Evolutionary conservation across 2,329 filamentous ascomycete genomes (phyloP), one percentile per base, ranked within the genome.

Genomic region (Trichoderma atrobrunneum): DNA sequence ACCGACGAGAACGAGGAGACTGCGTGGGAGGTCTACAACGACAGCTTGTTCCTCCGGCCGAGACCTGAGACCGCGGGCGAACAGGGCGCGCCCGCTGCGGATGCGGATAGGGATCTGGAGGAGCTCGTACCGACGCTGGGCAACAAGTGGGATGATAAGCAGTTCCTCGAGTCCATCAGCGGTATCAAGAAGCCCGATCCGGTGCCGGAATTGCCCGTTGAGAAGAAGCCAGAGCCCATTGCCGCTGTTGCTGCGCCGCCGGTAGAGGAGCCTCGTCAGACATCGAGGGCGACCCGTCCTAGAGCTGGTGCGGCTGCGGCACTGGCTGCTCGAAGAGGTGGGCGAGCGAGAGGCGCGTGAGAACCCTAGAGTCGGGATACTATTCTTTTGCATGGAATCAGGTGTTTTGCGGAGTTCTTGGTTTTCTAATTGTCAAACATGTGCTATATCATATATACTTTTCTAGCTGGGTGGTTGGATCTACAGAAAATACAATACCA

Each of bases 1-100:
- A 87, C 92, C 66, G 93, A 97, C 79, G 93, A 97, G 80, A 92
- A 96, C 78, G 89, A 90, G 70, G 87, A 90, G 74, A 88, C 89
- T 72, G 91, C 94, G 4, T 97, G 93, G 89, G 87, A 89, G 34
- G 87, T 90, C 36, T 97, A 94, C 80, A 87, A 91, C 72, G 89
- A 92, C 75, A 91, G 90, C 74, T 87, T 97, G 74, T 91, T 83
- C 73, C 77, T 83, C 12, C 75, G 73, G 10, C 74, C 77, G 7
- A 36, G 71, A 7, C 51, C 74, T 12, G 74, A 74, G 8, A 75
- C 67, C 0, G 76, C 74, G 1, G 74, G 67, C 5, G 74, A 74
- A 0, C 73, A 39, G 8, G 69, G 67, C 43, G 51, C 57, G 3
- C 72, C 54, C 1, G 74, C 72, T 24, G 76, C 73, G 32, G 74